Evolutionary conservation across 805 yeast species (phyloP), one percentile per base, ranked within the genome.

Genomic region (Wickerhamiella occidentalis): DNA sequence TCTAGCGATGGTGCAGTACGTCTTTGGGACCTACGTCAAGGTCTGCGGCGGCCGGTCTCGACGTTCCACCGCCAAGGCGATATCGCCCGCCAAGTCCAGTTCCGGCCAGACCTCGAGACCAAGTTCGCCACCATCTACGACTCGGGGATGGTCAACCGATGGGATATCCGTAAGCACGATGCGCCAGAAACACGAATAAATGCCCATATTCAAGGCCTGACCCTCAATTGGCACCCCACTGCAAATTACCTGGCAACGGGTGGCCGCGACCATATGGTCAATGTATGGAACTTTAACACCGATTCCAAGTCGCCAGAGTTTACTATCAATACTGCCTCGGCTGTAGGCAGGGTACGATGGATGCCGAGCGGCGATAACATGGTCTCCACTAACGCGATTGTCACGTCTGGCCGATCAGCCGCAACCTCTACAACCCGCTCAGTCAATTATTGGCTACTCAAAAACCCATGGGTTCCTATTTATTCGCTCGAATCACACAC

Each of bases 191-290:
- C 80, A 47, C 78, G 80, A 52, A 73, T 92, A 61, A 84, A 82
- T 58, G 94, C 95, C 2, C 97, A 90, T 61, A 76, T 86, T 2
- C 94, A 95, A 2, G 97, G 95, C 0, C 68, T 88, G 15, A 77
- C 94, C 3, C 64, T 92, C 3, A 87, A 85, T 58, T 87, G 95
- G 80, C 95, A 88, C 60, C 94, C 94, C 0, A 80, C 78, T 35
- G 62, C 73, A 33, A 95, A 88, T 54, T 84, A 80, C 58, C 75
- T 92, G 18, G 80, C 81, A 4, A 85, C 95, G 18, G 96, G 96
- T 13, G 98, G 98, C 6, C 73, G 96, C 58, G 98, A 92, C 64
- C 81, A 82, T 48, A 80, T 79, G 56, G 70, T 83, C 30, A 85
- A 83, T 53, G 78, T 83, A 2, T 85, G 94, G 90, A 81, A 76